Evolutionary conservation across 371 early-diverging fungal genomes (phyloP), one percentile per base, ranked within the genome.

Genomic region (Mucor ambiguus): DNA sequence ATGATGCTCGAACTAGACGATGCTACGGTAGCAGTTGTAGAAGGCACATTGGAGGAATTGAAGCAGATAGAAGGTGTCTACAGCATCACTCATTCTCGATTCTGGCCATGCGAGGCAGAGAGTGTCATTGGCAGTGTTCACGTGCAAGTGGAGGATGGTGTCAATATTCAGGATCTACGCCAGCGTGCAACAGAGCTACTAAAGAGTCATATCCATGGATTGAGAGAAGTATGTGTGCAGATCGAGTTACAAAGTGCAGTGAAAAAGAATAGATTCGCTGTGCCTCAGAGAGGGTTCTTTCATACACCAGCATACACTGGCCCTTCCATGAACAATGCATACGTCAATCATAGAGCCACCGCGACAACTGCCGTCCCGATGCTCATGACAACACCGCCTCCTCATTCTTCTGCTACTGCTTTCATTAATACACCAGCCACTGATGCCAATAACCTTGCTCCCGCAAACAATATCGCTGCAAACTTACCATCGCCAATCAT

Each of bases 101-200:
- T 88, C 63, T 88, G 89, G 89, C 89, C 89, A 29, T 86, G 81
- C 63, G 86, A 87, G 22, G 78, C 87, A 7, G 85, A 84, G 35
- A 78, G 83, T 18, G 67, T 88, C 63, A 76, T 87, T 60, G 89
- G 87, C 22, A 86, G 83, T 20, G 57, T 85, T 18, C 89, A 86
- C 62, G 78, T 87, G 14, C 83, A 83, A 20, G 82, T 79, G 1
- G 67, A 73, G 2, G 77, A 77, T n/a, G 76, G 66, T 26, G 68
- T 66, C 8, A 72, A 79, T 43, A 67, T 67, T n/a, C 80, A 81
- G 43, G 64, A 61, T 14, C 66, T 82, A 10, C 61, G 78, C 38
- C 71, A 69, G 0, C 55, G 60, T 2, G 78, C 76, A 11, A 72
- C 78, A 5, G 73, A 76, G 38, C 14, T 79, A 30, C 60, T 85